These are phyloP conservation scores for Ciborinia camelliae DNA, from an alignment of 2,329 filamentous ascomycete species.

Conservation along the genomic window DNA sequence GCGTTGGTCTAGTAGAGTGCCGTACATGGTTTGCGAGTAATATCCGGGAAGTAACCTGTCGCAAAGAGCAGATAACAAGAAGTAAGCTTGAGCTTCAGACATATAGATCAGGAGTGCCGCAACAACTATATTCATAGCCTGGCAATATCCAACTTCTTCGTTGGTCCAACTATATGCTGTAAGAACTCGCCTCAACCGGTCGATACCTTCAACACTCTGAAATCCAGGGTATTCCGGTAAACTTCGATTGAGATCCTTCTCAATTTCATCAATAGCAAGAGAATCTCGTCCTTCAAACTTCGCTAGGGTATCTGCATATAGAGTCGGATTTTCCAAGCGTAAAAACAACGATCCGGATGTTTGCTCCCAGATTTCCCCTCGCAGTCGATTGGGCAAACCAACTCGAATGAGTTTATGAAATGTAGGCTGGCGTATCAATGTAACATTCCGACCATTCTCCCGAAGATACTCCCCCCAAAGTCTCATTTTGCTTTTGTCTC, in stretches of 20 bases:
- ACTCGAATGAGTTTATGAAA: conserved; percentile 98
- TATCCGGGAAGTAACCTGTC: conserved; percentile 92
- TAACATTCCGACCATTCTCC: conserved; percentile 92
- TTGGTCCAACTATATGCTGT: conserved; percentile 98
- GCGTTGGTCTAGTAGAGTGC: conserved; percentile 90
- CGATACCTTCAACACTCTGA: conserved; percentile 93
- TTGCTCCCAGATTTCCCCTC: conserved; percentile 95
- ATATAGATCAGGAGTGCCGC: conserved; percentile 98
- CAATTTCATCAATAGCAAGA: conserved; percentile 96
- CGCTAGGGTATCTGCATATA: conserved; percentile 78
- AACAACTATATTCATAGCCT: conserved; percentile 99
- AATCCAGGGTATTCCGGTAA: conserved; percentile 96
- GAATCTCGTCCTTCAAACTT: conserved; percentile 85
- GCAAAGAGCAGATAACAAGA: conserved; percentile 84
- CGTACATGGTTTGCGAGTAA: conserved; percentile 99
- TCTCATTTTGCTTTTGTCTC: conserved; percentile 95
- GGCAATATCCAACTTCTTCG: conserved; percentile 93
- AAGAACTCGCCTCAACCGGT: conserved; percentile 79
- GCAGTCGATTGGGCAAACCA: conserved; percentile 84
- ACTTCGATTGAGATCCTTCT: conserved; percentile 96
- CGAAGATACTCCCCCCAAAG: conserved; percentile 95
- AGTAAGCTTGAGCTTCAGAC: conserved; percentile 95
- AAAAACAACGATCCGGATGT: conserved; percentile 88
- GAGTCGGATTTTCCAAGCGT: conserved; percentile 77
- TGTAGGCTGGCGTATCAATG: conserved; percentile 88